phyloP scores from a whole-genome alignment of 345 rosid species.

The Populus alba region DNA sequence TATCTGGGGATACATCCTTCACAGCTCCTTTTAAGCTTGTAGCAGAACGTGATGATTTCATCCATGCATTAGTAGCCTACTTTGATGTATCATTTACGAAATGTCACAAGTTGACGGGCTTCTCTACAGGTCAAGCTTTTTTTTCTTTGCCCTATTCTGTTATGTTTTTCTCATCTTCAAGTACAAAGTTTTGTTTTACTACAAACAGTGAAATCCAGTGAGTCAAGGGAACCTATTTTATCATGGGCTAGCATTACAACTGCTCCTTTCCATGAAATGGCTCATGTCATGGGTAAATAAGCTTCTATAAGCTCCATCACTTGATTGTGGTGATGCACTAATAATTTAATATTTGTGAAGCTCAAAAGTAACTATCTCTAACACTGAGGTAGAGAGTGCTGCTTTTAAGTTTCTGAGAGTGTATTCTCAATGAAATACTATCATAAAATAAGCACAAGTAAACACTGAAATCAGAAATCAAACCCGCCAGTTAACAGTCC shows the following conservation, averaged over 20 bases:
- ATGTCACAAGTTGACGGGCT: slow-evolving; percentile 90
- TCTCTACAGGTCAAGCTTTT: slow-evolving; percentile 74
- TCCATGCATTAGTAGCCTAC: slow-evolving; percentile 98
- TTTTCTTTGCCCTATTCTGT: neutral
- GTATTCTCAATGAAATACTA: neutral
- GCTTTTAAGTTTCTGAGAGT: neutral
- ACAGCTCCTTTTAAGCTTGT: slow-evolving; percentile 89
- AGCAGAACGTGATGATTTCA: slow-evolving; percentile 93
- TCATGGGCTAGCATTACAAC: neutral
- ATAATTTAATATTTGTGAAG: neutral
- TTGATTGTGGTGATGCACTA: neutral
- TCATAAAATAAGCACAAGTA: neutral
- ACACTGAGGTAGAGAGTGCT: neutral
- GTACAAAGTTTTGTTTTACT: neutral
- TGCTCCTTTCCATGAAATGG: neutral
- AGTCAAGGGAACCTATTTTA: neutral
- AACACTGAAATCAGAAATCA: neutral
- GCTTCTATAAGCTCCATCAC: neutral
- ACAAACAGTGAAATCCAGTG: neutral
- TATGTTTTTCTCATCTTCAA: neutral
- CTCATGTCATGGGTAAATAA: neutral
- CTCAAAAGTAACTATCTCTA: neutral
- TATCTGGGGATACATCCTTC: slow-evolving; percentile 92
- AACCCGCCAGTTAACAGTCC: neutral
- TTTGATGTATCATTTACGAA: slow-evolving; percentile 94